Conservation (phyloP, 805 yeast genomes). For the Barnettozyma wickerhamii region DNA sequence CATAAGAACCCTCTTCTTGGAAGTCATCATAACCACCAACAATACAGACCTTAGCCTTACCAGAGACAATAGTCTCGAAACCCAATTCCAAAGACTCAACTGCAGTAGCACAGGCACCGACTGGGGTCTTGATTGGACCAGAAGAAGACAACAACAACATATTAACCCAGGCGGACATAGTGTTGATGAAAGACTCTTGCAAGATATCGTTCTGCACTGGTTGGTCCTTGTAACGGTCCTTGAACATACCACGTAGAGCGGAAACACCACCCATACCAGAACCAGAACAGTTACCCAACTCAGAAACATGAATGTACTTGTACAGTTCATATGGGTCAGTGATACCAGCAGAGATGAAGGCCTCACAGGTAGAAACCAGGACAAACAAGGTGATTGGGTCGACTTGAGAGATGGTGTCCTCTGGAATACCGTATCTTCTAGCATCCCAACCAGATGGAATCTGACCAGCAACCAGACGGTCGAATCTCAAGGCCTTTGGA, state of each 20-base stretch:
- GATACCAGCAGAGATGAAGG: constrained; percentile 88
- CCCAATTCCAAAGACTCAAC: constrained; percentile 96
- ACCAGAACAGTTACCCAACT: constrained; percentile 99
- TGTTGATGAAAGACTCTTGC: constrained; percentile 97
- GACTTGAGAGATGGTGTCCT: constrained; percentile 89
- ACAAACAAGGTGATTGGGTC: constrained; percentile 94
- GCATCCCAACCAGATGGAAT: constrained; percentile 99
- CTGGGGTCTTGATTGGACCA: constrained; percentile 99
- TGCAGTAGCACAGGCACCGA: constrained; percentile 99
- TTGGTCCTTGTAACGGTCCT: constrained; percentile 84
- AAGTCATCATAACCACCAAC: constrained; percentile 99
- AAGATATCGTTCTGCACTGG: constrained; percentile 97
- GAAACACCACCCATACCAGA: constrained; percentile 99
- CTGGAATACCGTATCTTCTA: constrained; percentile 88
- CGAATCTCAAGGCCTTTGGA: constrained; percentile 73
- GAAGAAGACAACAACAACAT: constrained; percentile 95
- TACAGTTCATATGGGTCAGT: constrained; percentile 99
- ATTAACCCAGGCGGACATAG: constrained; percentile 99
- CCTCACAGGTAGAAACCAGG: constrained; percentile 92
- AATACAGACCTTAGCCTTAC: constrained; percentile 92
- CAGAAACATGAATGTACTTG: constrained; percentile 96
- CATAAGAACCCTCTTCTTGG: constrained; percentile 98
- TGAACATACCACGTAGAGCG: constrained; percentile 97
- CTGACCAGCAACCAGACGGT: constrained; percentile 72
- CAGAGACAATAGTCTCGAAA: constrained; percentile 86